Evolutionary conservation across 2,329 filamentous ascomycete species (phyloP), one percentile per base, ranked within the genome.

Genomic region (Conoideocrella luteorostrata): DNA sequence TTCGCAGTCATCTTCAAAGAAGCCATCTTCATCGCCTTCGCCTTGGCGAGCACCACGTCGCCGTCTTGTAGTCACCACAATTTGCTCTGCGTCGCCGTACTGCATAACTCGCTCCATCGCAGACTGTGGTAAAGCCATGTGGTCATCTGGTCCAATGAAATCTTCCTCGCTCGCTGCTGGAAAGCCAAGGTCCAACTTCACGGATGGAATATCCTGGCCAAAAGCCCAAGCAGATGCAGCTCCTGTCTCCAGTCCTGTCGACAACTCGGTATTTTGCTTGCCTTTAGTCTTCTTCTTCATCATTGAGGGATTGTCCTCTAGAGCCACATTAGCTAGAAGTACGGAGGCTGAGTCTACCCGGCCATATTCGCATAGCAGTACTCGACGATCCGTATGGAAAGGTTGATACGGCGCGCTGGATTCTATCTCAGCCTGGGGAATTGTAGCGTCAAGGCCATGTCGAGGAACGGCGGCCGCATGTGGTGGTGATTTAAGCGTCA

Each of bases 331-430:
- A 3, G 65, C 63, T 24, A 76, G 55, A 12, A 70, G 58, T 3
- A 57, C 58, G 21, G 70, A 64, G 17, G 70, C 54, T 7, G 63
- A 57, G 11, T 67, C 60, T 10, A 17, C 33, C 7, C 55, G 50
- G 28, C 58, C 64, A 57, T 84, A 86, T 33, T 88, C 76, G 52
- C 82, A 86, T 22, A 96, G 71, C n/a, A 75, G 79, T 35, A 97
- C 86, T 3, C 91, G 80, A 43, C 81, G 78, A 57, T 97, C 90
- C 0, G 90, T 93, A 61, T 97, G 91, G 68, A 97, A 96, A 1
- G 93, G 91, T 56, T 95, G 90, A 56, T 95, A 97, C 2, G 91
- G 88, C 4, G 90, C 86, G 57, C 91, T 96, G 2, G 91, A 95
- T 59, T 98, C 93, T 51, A 95, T 94, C 68, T 96, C 90, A 5